These are phyloP conservation scores for Aureoboletus auriporus DNA, from an alignment of 768 basidiomycete species.

Conservation along the genomic window DNA sequence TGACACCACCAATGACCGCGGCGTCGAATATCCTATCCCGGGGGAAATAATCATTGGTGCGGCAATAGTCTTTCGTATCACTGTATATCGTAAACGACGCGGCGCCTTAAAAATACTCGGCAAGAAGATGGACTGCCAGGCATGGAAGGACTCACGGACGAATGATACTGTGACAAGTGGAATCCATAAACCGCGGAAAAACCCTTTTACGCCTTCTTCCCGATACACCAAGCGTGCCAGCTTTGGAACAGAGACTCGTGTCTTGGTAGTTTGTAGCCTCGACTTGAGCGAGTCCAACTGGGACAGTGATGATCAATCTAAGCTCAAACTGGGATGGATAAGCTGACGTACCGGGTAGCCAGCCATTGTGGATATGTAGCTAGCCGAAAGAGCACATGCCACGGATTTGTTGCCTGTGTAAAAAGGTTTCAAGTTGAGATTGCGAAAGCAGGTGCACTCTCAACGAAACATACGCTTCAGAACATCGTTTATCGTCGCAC, in stretches of 20 bases:
- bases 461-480: constrained; percentile 52
- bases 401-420: constrained; percentile 76
- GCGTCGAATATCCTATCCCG: constrained; percentile 63
- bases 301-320: not conserved
- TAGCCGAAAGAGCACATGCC: constrained; percentile 86
- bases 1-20: constrained; percentile 72
- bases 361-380: constrained; percentile 87
- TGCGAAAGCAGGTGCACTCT: not conserved
- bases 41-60: constrained; percentile 53
- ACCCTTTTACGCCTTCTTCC: constrained; percentile 85
- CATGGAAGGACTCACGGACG: constrained; percentile 65
- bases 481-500: constrained; percentile 56
- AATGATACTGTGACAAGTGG: constrained; percentile 94
- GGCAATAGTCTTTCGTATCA: constrained; percentile 72
- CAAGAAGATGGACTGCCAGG: constrained; percentile 1
- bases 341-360: constrained; percentile 68
- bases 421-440: constrained; percentile 4
- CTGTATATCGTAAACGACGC: constrained; percentile 91
- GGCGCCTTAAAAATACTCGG: constrained; percentile 51
- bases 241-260: constrained; percentile 65
- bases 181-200: constrained; percentile 88
- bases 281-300: constrained; percentile 95
- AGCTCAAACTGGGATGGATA: not conserved
- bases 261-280: constrained; percentile 81
- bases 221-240: constrained; percentile 71